These are phyloP conservation scores for Diutina ranongensis DNA, from an alignment of 1,139 yeast species.

Conservation along the genomic window DNA sequence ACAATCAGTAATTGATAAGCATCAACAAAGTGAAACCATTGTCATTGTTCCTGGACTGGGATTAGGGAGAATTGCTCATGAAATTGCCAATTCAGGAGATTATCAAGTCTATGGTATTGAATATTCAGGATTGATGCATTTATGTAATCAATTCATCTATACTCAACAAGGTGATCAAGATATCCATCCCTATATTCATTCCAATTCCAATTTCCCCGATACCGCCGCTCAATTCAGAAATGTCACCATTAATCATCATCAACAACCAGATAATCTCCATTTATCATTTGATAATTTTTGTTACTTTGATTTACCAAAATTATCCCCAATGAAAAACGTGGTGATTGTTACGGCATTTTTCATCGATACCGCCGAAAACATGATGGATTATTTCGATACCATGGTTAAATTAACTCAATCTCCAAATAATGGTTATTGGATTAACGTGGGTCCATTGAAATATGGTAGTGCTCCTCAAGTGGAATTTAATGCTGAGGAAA, in stretches of 20 bases:
- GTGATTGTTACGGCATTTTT: conserved; percentile 65
- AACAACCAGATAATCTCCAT: conserved; percentile 34
- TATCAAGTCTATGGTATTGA: conserved; percentile 59
- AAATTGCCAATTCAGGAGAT: conserved; percentile 27
- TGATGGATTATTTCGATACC: conserved; percentile 58
- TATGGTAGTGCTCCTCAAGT: conserved; percentile 81
- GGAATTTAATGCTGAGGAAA: conserved; percentile 59
- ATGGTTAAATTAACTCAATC: conserved; percentile 34
- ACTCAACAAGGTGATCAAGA: conserved; percentile 8
- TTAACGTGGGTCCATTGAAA: conserved; percentile 77
- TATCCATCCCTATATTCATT: conserved; percentile 59
- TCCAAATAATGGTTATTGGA: conserved; percentile 54
- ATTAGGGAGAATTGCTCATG: conserved; percentile 59
- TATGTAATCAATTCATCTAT: conserved; percentile 48
- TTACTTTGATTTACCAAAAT: conserved; percentile 27
- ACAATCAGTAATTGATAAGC: conserved; percentile 16
- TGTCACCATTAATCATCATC: not conserved
- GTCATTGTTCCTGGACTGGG: conserved; percentile 76
- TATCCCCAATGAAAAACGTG: conserved; percentile 25
- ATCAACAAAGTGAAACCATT: conserved; percentile 24
- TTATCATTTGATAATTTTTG: conserved; percentile 60
- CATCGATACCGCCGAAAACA: conserved; percentile 79
- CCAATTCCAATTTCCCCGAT: conserved; percentile 51
- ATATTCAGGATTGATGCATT: conserved; percentile 58
- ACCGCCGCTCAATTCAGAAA: not conserved